Percentiles rank a stretch among this genome's conserved stretches.
phyloP scores from a whole-genome alignment of 331 rosid genomes.

The Malus hybrid region DNA sequence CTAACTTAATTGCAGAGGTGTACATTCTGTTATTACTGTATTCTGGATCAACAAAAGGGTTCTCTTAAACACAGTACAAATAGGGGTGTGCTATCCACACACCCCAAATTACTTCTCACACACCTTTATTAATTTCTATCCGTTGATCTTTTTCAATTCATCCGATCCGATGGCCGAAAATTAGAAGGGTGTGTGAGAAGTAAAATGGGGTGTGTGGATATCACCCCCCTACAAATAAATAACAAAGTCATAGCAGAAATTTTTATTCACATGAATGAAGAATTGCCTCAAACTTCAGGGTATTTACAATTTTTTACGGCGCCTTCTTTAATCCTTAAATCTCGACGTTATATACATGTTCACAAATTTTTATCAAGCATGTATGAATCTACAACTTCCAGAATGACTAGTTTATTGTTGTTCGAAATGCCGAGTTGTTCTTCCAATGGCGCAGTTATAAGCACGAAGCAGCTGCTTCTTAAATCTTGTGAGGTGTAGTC shows the following conservation, averaged over 20 bases:
- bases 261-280: background rate
- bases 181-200: no score
- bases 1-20: no score
- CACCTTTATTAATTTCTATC: no score
- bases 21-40: no score
- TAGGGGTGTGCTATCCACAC: no score
- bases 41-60: no score
- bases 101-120: no score
- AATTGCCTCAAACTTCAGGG: background rate
- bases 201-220: no score
- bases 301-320: background rate
- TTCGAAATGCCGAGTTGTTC: constrained; percentile 8
- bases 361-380: background rate
- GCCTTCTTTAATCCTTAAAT: background rate
- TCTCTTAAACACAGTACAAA: no score
- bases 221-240: background rate
- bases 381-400: background rate
- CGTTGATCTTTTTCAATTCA: no score
- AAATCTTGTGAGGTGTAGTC: constrained; percentile 53
- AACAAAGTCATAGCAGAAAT: background rate
- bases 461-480: constrained; percentile 47
- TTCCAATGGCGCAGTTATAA: constrained; percentile 29
- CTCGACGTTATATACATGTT: background rate
- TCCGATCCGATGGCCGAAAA: no score
- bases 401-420: background rate